These are phyloP conservation scores for Globisporangium yorkense DNA, from an alignment of 352 stramenopile species.

Conservation along the genomic window DNA sequence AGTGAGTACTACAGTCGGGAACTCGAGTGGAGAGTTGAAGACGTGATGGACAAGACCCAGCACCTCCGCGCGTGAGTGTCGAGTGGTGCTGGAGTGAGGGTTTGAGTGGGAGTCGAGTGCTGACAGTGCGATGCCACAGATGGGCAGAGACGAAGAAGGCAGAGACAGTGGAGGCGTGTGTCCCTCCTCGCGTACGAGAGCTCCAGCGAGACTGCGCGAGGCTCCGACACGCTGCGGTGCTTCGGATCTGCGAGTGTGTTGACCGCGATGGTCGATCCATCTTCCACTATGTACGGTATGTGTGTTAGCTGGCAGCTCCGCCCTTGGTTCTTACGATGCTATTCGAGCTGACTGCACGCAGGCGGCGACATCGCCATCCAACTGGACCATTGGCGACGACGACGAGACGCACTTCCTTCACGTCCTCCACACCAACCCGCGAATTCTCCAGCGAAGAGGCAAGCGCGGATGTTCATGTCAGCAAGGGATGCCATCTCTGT, in stretches of 20 bases:
- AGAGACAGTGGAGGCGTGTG: conserved; percentile 16
- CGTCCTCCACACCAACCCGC: conserved; percentile 17
- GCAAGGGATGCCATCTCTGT: not conserved
- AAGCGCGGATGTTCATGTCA: not conserved
- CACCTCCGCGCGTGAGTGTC: conserved; percentile 20
- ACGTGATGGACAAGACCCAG: conserved; percentile 27
- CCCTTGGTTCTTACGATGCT: not conserved
- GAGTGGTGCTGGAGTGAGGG: not conserved
- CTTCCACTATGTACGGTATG: conserved; percentile 38
- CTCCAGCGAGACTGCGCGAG: conserved; percentile 19
- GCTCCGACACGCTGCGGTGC: conserved; percentile 25
- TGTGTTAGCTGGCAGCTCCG: too few species aligned
- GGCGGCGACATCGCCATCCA: conserved; percentile 12
- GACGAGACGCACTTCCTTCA: conserved; percentile 21
- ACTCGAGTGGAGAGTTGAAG: conserved; percentile 20
- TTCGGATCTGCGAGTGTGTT: conserved; percentile 20
- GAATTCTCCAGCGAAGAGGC: conserved; percentile 23
- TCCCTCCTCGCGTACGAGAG: conserved; percentile 40
- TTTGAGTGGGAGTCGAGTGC: not conserved
- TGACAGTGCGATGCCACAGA: conserved; percentile 3
- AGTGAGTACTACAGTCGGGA: conserved; percentile 18
- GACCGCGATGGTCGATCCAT: conserved; percentile 38
- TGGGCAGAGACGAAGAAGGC: conserved; percentile 10
- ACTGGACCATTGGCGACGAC: conserved; percentile 14
- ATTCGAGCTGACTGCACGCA: not conserved